phyloP scores from a whole-genome alignment of 345 rosid genomes.

The Salix caprea region DNA sequence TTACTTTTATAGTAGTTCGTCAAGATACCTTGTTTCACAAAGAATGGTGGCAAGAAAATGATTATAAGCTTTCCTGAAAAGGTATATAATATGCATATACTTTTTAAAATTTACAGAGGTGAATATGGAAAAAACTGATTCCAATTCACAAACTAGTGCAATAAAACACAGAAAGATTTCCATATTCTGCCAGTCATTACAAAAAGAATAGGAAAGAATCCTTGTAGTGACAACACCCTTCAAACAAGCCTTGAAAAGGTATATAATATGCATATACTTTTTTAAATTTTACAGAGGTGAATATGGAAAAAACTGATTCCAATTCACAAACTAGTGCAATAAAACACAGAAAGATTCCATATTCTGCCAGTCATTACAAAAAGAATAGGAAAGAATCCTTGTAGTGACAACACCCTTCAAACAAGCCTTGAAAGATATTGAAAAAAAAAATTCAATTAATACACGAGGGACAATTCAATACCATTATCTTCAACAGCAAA shows the following conservation, averaged over 20 bases:
- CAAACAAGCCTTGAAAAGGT: background rate
- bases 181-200: background rate
- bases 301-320: slow-evolving; percentile 1
- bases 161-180: too few relatives aligned
- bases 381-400: background rate
- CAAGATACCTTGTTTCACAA: background rate
- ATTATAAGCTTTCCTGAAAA: background rate
- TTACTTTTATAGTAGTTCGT: background rate
- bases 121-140: background rate
- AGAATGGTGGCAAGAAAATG: background rate
- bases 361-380: background rate
- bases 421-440: background rate
- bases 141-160: background rate
- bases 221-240: background rate
- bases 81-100: background rate
- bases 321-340: background rate
- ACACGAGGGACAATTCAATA: background rate
- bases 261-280: background rate
- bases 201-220: background rate
- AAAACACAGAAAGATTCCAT: too few relatives aligned
- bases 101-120: background rate
- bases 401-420: background rate
- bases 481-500: slow-evolving; percentile 16
- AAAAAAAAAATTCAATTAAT: background rate
- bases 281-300: too few relatives aligned